These are phyloP conservation scores for Fusarium nurragi DNA, from an alignment of 2,329 filamentous ascomycete genomes.

Conservation along the genomic window DNA sequence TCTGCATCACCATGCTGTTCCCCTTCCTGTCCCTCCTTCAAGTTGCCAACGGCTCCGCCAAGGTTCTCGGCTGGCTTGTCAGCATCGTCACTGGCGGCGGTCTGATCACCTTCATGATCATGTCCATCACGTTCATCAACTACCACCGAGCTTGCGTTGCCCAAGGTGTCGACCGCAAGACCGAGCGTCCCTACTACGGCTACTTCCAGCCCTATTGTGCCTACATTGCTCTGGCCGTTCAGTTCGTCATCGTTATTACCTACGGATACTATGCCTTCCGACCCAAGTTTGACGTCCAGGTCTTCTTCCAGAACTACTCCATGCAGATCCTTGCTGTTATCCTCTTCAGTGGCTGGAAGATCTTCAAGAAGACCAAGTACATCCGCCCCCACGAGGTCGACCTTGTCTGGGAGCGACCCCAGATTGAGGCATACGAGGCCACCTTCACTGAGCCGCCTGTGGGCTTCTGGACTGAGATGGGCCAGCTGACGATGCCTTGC, in stretches of 20 bases:
- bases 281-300: slow-evolving; percentile 56
- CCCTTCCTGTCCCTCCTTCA: slow-evolving; percentile 62
- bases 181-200: slow-evolving; percentile 67
- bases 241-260: slow-evolving; percentile 54
- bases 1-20: slow-evolving; percentile 61
- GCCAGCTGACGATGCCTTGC: slow-evolving; percentile 53
- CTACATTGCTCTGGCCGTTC: slow-evolving; percentile 54
- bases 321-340: slow-evolving; percentile 65
- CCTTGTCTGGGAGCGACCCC: slow-evolving; percentile 66
- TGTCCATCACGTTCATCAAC: slow-evolving; percentile 56
- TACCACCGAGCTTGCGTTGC: slow-evolving; percentile 62
- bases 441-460: slow-evolving; percentile 59
- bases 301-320: slow-evolving; percentile 63
- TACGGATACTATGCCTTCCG: slow-evolving; percentile 65
- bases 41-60: slow-evolving; percentile 56
- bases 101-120: slow-evolving; percentile 69
- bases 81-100: slow-evolving; percentile 64
- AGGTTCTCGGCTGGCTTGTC: slow-evolving; percentile 62
- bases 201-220: slow-evolving; percentile 49
- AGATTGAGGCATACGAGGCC: slow-evolving; percentile 66
- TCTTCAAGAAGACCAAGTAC: slow-evolving; percentile 66
- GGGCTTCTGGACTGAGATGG: slow-evolving; percentile 64
- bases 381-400: slow-evolving; percentile 64
- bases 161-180: slow-evolving; percentile 60
- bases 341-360: slow-evolving; percentile 68